Percentiles rank a stretch among this genome's conserved stretches.
These are phyloP conservation scores for Aureobasidium leucospermi DNA, from an alignment of 2,329 filamentous ascomycete genomes.

Conservation along the genomic window DNA sequence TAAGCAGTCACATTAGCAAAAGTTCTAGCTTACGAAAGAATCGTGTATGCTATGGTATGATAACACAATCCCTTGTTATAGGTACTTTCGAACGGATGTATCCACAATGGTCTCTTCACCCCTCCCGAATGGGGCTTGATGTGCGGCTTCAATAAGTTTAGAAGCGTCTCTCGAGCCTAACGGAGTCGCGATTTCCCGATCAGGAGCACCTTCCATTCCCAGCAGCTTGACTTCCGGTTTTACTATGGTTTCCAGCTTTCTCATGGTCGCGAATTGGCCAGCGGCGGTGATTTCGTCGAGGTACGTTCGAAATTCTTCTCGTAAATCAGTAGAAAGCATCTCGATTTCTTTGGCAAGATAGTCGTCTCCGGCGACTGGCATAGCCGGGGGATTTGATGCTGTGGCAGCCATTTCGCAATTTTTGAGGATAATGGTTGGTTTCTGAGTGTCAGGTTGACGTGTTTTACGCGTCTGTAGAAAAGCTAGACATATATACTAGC, in stretches of 20 bases:
- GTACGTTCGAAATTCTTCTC: not conserved
- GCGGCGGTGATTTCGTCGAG: not conserved
- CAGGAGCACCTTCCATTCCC: not conserved
- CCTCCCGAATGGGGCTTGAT: conserved; percentile 26
- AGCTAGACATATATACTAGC: not conserved
- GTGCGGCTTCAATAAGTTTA: conserved; percentile 18
- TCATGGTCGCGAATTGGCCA: not conserved
- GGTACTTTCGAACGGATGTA: conserved; percentile 21
- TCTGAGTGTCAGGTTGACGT: not conserved
- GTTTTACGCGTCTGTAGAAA: not conserved
- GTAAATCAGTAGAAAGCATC: not conserved
- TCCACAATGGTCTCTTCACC: conserved; percentile 27
- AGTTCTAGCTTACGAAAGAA: too few relatives aligned
- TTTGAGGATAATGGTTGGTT: not conserved
- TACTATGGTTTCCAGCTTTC: not conserved
- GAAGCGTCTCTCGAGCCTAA: conserved; percentile 9
- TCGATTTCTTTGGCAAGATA: not conserved
- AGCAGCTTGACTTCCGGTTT: not conserved
- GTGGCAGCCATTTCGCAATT: not conserved
- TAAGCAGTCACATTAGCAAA: not conserved
- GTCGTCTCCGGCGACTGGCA: not conserved
- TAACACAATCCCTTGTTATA: not conserved
- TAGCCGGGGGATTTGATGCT: not conserved
- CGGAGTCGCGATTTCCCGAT: conserved; percentile 11
- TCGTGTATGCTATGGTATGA: too few relatives aligned